Percentiles rank a stretch among this genome's conserved stretches.
These are phyloP conservation scores for Fusarium sp. DNA, from an alignment of 2,329 filamentous ascomycete genomes.

Conservation along the genomic window DNA sequence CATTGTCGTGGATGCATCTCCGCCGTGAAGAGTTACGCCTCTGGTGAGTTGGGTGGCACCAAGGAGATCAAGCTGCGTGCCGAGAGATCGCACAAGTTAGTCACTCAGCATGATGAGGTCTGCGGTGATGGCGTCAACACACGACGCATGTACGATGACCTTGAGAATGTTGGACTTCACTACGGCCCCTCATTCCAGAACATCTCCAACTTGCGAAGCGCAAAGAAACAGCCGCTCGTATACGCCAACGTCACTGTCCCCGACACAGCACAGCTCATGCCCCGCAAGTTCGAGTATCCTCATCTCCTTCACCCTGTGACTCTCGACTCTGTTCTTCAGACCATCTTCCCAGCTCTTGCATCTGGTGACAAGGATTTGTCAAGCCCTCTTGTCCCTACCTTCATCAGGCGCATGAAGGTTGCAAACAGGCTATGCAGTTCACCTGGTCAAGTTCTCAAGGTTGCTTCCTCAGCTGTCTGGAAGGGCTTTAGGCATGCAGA, in stretches of 20 bases:
- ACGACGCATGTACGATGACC: neutral
- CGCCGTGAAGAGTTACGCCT: neutral
- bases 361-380: neutral
- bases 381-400: neutral
- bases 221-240: neutral
- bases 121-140: neutral
- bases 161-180: neutral
- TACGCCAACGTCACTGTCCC: conserved; percentile 1
- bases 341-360: neutral
- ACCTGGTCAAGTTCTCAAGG: no score
- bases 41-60: neutral
- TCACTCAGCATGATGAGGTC: neutral
- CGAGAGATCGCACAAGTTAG: neutral
- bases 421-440: neutral
- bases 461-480: no score
- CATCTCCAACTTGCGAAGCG: neutral
- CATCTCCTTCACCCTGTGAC: neutral
- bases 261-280: neutral
- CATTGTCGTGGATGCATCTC: neutral
- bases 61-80: neutral
- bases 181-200: conserved; percentile 5
- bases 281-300: neutral
- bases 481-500: no score
- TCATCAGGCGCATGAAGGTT: neutral
- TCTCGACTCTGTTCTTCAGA: neutral